Evolutionary conservation across 306 rosid genomes (phyloP).

Genomic region (Comarum palustre): DNA sequence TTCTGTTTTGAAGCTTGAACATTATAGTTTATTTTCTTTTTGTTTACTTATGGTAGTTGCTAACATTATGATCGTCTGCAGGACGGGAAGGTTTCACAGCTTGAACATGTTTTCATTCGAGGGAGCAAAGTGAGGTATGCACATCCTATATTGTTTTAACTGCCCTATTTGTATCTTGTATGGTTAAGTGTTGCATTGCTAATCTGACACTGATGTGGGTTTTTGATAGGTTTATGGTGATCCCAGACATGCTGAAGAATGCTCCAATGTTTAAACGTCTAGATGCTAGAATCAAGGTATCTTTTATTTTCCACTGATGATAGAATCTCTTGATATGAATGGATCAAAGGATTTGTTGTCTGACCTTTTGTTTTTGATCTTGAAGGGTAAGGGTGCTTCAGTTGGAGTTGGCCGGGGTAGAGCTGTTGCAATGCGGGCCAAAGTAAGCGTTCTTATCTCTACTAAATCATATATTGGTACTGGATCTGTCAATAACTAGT

Average conservation of each 20-base stretch:
- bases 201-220: not conserved
- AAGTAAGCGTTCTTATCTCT: conserved; percentile 40
- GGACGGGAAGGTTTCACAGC: conserved; percentile 95
- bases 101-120: conserved; percentile 93
- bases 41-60: conserved; percentile 11
- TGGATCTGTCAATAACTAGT: not conserved
- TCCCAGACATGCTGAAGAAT: conserved; percentile 97
- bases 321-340: not conserved
- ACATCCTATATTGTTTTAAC: not conserved
- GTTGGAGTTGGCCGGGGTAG: conserved; percentile 98
- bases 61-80: conserved; percentile 32
- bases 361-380: conserved; percentile 27
- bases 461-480: not conserved
- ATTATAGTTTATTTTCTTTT: not conserved
- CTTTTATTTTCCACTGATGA: not conserved
- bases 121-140: conserved; percentile 98
- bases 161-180: not conserved
- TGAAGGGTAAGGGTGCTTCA: conserved; percentile 98
- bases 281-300: conserved; percentile 93
- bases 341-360: not conserved
- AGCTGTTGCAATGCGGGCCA: conserved; percentile 98
- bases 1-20: not conserved
- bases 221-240: conserved; percentile 82
- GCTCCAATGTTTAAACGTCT: conserved; percentile 99
- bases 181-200: not conserved